Evolutionary conservation across 345 rosid genomes (phyloP).

Genomic region (Citrus sp.): DNA sequence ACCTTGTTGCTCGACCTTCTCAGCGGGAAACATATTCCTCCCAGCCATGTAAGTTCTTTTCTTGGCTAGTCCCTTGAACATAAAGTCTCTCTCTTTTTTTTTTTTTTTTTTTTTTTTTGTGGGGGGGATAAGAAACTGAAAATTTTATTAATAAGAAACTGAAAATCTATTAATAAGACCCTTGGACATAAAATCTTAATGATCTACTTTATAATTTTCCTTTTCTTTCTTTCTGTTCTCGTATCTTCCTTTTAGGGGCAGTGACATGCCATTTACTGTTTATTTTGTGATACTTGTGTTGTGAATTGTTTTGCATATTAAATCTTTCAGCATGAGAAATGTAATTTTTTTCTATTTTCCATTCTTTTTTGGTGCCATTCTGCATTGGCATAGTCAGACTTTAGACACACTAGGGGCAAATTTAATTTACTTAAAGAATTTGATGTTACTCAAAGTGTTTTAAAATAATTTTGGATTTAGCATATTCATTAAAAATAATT

Average conservation of each 20-base stretch:
- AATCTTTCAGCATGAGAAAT: neutral
- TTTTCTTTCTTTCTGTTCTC: neutral
- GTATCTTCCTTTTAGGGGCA: neutral
- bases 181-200: neutral
- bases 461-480: no score
- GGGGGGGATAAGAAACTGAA: no score
- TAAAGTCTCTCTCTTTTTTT: no score
- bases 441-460: no score
- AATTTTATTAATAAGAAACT: no score
- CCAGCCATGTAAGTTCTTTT: constrained; percentile 74
- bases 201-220: neutral
- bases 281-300: neutral
- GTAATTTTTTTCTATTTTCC: neutral
- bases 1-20: constrained; percentile 89
- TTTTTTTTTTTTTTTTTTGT: no score
- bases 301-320: neutral
- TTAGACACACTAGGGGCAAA: no score
- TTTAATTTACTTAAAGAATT: no score
- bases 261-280: neutral
- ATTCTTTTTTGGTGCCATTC: no score
- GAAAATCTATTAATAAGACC: no score
- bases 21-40: constrained; percentile 96
- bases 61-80: neutral
- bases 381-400: no score
- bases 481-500: no score